Percentiles rank a stretch among this genome's conserved stretches.
Evolutionary conservation across 768 basidiomycete genomes (phyloP).

Genomic region (Tricholoma flavovirens): DNA sequence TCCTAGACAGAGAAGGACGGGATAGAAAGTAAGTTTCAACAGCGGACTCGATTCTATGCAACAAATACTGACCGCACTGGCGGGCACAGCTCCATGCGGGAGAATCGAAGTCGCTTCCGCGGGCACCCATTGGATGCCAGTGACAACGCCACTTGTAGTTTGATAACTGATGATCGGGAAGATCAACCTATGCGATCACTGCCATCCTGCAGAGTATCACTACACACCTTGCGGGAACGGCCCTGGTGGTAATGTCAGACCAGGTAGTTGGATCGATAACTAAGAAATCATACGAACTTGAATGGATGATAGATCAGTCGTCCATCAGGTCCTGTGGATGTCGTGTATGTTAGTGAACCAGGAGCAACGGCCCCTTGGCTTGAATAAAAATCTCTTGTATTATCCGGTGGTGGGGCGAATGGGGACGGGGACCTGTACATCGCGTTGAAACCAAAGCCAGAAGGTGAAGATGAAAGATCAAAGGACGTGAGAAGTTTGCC

Average conservation of each 20-base stretch:
- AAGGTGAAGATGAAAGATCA: background rate
- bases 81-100: slow-evolving; percentile 56
- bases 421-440: slow-evolving; percentile 32
- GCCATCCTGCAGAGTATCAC: background rate
- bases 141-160: slow-evolving; percentile 60
- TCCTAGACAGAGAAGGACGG: slow-evolving; percentile 33
- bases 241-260: slow-evolving; percentile 35
- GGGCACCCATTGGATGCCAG: slow-evolving; percentile 64
- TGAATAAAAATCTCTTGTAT: slow-evolving; percentile 12
- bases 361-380: slow-evolving; percentile 35
- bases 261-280: slow-evolving; percentile 16
- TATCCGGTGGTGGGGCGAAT: slow-evolving; percentile 14
- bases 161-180: slow-evolving; percentile 50
- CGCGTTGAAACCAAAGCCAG: slow-evolving; percentile 6
- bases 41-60: slow-evolving; percentile 6
- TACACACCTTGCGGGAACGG: slow-evolving; percentile 65
- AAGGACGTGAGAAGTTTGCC: background rate
- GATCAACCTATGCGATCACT: slow-evolving; percentile 16
- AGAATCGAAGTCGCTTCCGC: slow-evolving; percentile 60
- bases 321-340: slow-evolving; percentile 57
- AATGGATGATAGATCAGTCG: slow-evolving; percentile 63
- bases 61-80: slow-evolving; percentile 40
- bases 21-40: slow-evolving; percentile 6
- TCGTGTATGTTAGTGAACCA: slow-evolving; percentile 72
- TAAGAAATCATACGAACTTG: slow-evolving; percentile 42